Evolutionary conservation across 331 rosid species (phyloP), one percentile per base, ranked within the genome.

Genomic region (Erythrophleum ivorense): DNA sequence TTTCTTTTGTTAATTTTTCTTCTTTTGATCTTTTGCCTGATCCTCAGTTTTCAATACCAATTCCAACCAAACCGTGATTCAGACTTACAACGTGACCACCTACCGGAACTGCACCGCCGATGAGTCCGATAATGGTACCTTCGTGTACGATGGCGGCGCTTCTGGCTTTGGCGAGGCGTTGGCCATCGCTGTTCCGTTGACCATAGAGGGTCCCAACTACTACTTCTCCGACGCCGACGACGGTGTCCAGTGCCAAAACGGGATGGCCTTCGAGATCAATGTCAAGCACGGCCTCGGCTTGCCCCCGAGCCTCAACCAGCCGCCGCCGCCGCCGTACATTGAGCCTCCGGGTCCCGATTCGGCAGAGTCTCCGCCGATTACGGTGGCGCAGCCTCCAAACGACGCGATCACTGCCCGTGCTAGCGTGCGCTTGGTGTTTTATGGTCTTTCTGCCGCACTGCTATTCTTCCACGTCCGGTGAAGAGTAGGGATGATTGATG

Each of bases 281-380:
- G 98, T 95, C 68, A 77, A 80, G 18, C 84, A 80, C 62, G 97
- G 99, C 21, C 84, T 72, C 29, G 98, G 99, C 41, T 84, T 95
- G 78, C 99, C 97, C 19, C 97, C 98, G 29, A 85, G 86, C 58
- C 91, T 95, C 18, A 91, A 85, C 71, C 96, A 90, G 80, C 96
- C 99, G 13, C 99, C 98, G 0, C 98, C 98, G 0, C 98, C 98
- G 41, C 95, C 94, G 33, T 95, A 91, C 83, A 60, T 52, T 1
- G 84, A 86, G 75, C 97, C 97, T 2, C 93, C 96, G 1, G 83
- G 85, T 66, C 55, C 94, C 1, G 91, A 79, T 13, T 63, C 84
- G 4, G 79, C 62, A 66, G 75, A 87, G 33, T 75, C 90, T 38
- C 97, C 94, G 55, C 88, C 96, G 13, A 2, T 45, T 7, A 65